Evolutionary conservation across 2,329 filamentous ascomycete genomes (phyloP), one percentile per base, ranked within the genome.

Genomic region (Botrytis hyacinthi): DNA sequence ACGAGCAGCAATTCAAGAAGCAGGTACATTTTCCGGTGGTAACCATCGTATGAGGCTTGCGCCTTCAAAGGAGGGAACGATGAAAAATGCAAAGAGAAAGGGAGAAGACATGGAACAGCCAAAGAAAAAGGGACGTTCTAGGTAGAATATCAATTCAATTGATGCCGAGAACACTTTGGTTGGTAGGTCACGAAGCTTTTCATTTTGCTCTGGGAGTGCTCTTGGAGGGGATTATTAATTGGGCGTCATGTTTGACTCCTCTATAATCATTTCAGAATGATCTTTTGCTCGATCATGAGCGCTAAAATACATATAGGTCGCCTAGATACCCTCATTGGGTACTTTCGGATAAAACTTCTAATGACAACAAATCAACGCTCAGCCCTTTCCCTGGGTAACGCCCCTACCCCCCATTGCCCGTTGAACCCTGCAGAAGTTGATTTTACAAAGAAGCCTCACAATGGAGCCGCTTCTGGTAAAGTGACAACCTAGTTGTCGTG

Each of bases 1-100:
- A n/a, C 81, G 82, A 71, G 81, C 84, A 76, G 81, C 87, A 1
- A 82, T 84, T 70, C 74, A 77, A 60, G 82, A 84, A 76, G 81
- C 85, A 48, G 70, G 48, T 32, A 73, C 74, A 16, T 81, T 80
- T 59, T 54, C 72, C 8, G 78, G 73, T 69, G 76, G 71, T 76
- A 80, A 81, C 68, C 80, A 78, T 73, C 78, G 77, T 76, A 83
- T 82, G 81, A 81, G 80, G 73, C 76, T 63, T 32, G 46, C 68
- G 67, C 32, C 42, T 61, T 42, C 51, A 6, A 60, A 60, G 14
- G 46, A 54, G 37, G 42, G 42, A 65, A 61, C 32, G 26, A 37
- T 54, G 51, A 60, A 63, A 44, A 74, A 54, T 40, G 76, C 59
- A 62, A 80, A 78, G 62, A 76, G 76, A 74, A 75, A 73, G n/a